These are phyloP conservation scores for Chaetomium strumarium DNA, from an alignment of 2,329 filamentous ascomycete genomes.

Conservation along the genomic window DNA sequence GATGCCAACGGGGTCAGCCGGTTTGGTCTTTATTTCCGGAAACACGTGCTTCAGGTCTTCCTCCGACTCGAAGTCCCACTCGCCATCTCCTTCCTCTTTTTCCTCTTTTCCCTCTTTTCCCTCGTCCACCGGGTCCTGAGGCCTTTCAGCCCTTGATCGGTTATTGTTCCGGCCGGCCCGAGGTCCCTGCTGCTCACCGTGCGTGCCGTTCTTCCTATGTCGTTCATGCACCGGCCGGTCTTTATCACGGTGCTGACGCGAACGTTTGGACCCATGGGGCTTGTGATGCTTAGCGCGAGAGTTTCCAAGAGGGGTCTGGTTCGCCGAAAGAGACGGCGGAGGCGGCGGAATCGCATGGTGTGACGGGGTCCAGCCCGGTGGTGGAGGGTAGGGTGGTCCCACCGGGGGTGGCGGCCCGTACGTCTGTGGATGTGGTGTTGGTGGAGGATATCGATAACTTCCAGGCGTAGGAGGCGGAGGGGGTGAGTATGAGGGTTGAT, in stretches of 20 bases:
- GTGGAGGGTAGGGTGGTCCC: conserved; percentile 17
- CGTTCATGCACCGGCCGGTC: conserved; percentile 16
- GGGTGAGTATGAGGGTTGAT: conserved; percentile 8
- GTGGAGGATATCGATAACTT: conserved; percentile 19
- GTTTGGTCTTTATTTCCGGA: conserved; percentile 31
- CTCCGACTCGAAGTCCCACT: conserved; percentile 29
- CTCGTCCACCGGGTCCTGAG: conserved; percentile 2
- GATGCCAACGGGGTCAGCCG: conserved; percentile 43
- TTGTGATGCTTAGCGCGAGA: conserved; percentile 18
- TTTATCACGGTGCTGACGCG: conserved; percentile 12
- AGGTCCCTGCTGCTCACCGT: conserved; percentile 14
- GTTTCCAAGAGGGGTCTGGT: conserved; percentile 6
- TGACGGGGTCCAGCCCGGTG: conserved; percentile 19
- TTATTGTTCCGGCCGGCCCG: conserved; percentile 6
- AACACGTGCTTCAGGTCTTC: conserved; percentile 39
- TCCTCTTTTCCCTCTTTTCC: conserved; percentile 9
- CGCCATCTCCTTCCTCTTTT: conserved; percentile 23
- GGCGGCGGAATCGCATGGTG: conserved; percentile 13
- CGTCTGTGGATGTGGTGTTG: conserved; percentile 12
- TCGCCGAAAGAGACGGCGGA: conserved; percentile 10
- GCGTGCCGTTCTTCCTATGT: conserved; percentile 7
- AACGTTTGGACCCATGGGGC: conserved; percentile 15
- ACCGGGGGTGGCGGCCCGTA: conserved; percentile 17
- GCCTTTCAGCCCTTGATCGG: not conserved
- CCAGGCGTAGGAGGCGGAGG: conserved; percentile 19